Base-by-base conservation (phyloP, 2,329 filamentous ascomycete species). In the Elsinoe australis region DNA sequence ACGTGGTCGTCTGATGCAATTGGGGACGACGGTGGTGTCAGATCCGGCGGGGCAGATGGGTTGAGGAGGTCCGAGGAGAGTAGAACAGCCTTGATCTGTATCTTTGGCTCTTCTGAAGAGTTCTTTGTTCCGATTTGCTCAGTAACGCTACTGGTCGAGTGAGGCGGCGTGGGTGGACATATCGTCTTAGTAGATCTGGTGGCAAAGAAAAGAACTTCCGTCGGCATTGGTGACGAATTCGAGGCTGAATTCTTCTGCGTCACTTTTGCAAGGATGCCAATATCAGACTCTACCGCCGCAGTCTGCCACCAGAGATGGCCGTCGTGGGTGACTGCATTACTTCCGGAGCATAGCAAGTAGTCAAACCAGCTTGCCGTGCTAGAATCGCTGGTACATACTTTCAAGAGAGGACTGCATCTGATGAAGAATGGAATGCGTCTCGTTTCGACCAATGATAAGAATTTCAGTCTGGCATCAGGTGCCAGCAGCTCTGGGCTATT, bases 181-280 rank as follows among this genome's bases (percentile, higher is more conserved):
- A 17, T 41, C 15, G 51, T 36, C 26, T 52, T 34, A 17, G 49
- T 6, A 24, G 55, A 53, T 46, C 63, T 57, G 2, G 63, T 63
- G 5, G 66, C 69, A 49, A 71, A 72, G 52, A 74, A 67, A 3
- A 74, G 58, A 0, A 74, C 54, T 41, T 74, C 70, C 0, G 70
- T 72, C 2, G 66, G 52, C 14, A 53, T 53, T 0, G 61, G 57
- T 5, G 50, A 51, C 2, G 18, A 12, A 1, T 44, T 44, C 2
- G 10, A 21, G 0, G 21, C 38, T 3, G 47, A 21, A 8, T 21
- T 33, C 12, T 41, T 26, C 6, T 44, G 42, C 3, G 58, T 47
- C 0, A 67, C 61, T 39, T 63, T 58, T 2, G 59, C 63, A 4
- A 71, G 54, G 8, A 71, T 57, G 1, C 68, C 68, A 28, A 69